Evolutionary conservation across 2,329 filamentous ascomycete genomes (phyloP).

Genomic region (Neurospora sp.): DNA sequence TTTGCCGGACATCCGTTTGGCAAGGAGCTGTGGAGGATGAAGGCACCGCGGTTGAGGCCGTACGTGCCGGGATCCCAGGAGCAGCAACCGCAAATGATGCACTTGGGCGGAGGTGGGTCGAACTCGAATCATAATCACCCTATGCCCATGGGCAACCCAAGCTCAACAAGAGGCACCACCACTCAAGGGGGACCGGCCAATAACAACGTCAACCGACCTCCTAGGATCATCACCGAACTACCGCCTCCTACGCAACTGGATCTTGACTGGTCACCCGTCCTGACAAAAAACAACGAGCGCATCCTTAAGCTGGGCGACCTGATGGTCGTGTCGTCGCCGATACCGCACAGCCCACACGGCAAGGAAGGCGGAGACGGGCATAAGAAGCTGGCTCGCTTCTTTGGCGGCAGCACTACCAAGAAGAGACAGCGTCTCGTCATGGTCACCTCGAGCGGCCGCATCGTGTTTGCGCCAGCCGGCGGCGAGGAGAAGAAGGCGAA

Average conservation of each 20-base stretch:
- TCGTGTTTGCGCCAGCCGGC: conserved; percentile 81
- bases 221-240: conserved; percentile 84
- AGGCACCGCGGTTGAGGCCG: conserved; percentile 76
- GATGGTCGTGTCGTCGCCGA: conserved; percentile 69
- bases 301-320: conserved; percentile 92
- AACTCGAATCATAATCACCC: background rate
- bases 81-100: conserved; percentile 59
- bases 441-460: conserved; percentile 82
- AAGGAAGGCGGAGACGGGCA: conserved; percentile 60
- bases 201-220: conserved; percentile 38
- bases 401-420: conserved; percentile 82
- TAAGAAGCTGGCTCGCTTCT: conserved; percentile 88
- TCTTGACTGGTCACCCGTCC: conserved; percentile 95
- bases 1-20: conserved; percentile 84
- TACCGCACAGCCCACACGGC: conserved; percentile 62
- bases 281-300: conserved; percentile 82
- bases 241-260: conserved; percentile 94
- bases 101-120: conserved; percentile 50
- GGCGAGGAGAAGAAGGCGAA: conserved; percentile 96
- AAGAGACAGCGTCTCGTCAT: conserved; percentile 89
- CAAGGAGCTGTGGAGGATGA: conserved; percentile 75
- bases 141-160: conserved; percentile 4
- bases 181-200: background rate
- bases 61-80: conserved; percentile 72
- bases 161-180: conserved; percentile 29